Evolutionary conservation across 768 basidiomycete genomes (phyloP).

Genomic region (Boletales sp.): DNA sequence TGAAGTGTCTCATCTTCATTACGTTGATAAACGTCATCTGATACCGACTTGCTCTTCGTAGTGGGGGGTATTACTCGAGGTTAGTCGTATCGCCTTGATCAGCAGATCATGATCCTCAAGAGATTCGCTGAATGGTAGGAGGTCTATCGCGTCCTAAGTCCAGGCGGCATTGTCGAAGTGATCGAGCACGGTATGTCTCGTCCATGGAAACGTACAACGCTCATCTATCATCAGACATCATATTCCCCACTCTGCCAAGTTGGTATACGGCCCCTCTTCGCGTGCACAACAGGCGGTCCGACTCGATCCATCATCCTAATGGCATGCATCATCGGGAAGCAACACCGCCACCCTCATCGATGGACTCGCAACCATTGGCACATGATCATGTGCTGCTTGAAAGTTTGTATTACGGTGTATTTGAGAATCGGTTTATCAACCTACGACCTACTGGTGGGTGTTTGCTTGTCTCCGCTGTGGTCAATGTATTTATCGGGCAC

Average conservation of each 20-base stretch:
- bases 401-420: conserved; percentile 62
- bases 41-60: conserved; percentile 23
- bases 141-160: conserved; percentile 64
- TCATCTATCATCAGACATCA: conserved; percentile 46
- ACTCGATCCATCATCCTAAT: conserved; percentile 52
- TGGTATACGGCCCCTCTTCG: conserved; percentile 78
- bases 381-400: conserved; percentile 74
- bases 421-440: conserved; percentile 70
- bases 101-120: background rate
- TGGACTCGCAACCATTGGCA: conserved; percentile 33
- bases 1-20: conserved; percentile 12
- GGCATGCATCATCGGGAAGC: conserved; percentile 35
- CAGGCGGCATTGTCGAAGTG: conserved; percentile 68
- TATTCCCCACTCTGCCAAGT: conserved; percentile 71
- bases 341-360: conserved; percentile 31
- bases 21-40: background rate
- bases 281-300: conserved; percentile 42
- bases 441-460: conserved; percentile 60
- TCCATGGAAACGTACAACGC: background rate
- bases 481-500: conserved; percentile 6
- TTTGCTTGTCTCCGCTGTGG: background rate
- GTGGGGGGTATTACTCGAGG: conserved; percentile 71
- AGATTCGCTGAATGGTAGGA: conserved; percentile 44
- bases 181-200: conserved; percentile 61
- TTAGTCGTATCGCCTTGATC: conserved; percentile 20